Percentiles rank a stretch among this genome's conserved stretches.
phyloP scores from a whole-genome alignment of 257 asterid species.

The Jacaranda mimosifolia region DNA sequence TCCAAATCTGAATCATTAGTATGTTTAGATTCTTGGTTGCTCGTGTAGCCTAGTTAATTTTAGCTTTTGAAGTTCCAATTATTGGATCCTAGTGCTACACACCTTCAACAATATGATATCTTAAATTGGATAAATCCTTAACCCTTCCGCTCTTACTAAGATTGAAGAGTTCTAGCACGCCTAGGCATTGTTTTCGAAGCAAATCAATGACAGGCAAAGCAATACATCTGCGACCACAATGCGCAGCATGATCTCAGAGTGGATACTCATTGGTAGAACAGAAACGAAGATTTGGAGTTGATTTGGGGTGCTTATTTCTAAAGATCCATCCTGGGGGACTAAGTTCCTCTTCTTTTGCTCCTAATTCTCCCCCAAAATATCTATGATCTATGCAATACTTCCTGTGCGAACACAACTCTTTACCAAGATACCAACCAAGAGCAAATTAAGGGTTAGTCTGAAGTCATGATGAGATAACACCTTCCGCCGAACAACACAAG shows the following conservation, averaged over 20 bases:
- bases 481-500: no score
- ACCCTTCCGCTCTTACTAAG: no score
- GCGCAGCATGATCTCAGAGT: not conserved
- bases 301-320: not conserved
- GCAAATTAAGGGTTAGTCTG: not conserved
- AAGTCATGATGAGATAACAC: not conserved
- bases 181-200: not conserved
- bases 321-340: conserved; percentile 1
- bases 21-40: no score
- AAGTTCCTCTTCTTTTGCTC: not conserved
- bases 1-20: no score
- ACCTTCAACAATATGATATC: no score
- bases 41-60: no score
- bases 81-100: no score
- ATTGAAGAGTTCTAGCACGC: conserved; percentile 8
- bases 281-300: not conserved
- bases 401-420: not conserved
- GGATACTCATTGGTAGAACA: conserved; percentile 17
- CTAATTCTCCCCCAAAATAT: not conserved
- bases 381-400: not conserved
- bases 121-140: no score
- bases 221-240: not conserved
- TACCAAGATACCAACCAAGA: not conserved
- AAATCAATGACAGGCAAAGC: not conserved
- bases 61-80: no score